Percentiles rank a stretch among this genome's conserved stretches.
Evolutionary conservation across 257 asterid genomes (phyloP).

Genomic region (Henckelia pumila): DNA sequence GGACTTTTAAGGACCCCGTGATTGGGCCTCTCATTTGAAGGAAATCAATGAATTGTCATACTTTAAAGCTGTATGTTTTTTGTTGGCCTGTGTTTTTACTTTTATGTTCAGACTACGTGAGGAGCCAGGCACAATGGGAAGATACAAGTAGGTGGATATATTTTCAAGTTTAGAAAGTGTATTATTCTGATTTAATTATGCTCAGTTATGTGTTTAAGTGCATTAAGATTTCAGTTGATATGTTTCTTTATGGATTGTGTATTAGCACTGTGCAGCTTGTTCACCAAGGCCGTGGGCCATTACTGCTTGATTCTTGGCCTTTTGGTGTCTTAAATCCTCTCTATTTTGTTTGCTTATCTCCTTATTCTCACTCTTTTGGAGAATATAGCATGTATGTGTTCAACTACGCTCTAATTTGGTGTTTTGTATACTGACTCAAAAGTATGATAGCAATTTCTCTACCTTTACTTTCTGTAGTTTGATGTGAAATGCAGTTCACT

Average conservation of each 20-base stretch:
- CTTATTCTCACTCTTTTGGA: background rate
- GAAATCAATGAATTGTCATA: too few species aligned
- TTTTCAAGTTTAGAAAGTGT: background rate
- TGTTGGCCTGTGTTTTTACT: background rate
- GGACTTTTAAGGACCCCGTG: background rate
- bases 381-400: background rate
- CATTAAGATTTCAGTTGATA: background rate
- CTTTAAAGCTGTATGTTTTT: background rate
- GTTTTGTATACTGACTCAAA: background rate
- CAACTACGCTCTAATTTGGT: background rate
- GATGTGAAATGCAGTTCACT: conserved; percentile 10
- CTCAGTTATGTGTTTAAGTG: background rate
- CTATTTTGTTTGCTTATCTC: background rate
- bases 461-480: background rate
- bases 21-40: background rate
- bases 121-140: background rate
- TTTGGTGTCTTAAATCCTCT: background rate
- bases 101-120: background rate
- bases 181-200: background rate
- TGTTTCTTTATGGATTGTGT: background rate
- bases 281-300: background rate
- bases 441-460: background rate
- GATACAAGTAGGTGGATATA: background rate
- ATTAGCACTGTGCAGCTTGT: background rate
- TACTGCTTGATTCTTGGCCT: background rate